phyloP scores from a whole-genome alignment of 2,329 filamentous ascomycete species.

The Lasiodiplodia gonubiensis region DNA sequence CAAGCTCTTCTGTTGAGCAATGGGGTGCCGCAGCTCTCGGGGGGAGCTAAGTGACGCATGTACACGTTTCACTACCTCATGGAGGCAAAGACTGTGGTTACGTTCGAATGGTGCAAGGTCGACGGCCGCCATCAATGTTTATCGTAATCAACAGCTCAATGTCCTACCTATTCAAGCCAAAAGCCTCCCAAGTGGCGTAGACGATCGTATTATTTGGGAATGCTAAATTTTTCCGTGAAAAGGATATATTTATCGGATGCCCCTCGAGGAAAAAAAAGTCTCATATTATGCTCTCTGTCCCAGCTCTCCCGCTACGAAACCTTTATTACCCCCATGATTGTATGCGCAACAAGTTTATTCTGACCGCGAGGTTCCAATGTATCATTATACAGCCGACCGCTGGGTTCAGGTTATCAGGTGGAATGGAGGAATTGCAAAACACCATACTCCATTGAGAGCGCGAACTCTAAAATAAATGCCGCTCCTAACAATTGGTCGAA shows the following conservation, averaged over 20 bases:
- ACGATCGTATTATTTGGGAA: not conserved
- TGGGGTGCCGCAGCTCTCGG: too few species aligned
- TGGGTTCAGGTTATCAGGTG: not conserved
- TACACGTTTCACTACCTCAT: too few species aligned
- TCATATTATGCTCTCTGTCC: not conserved
- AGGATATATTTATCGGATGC: not conserved
- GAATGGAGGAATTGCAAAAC: not conserved
- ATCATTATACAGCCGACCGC: not conserved
- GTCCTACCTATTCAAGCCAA: too few species aligned
- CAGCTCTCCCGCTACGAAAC: not conserved
- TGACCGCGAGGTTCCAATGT: not conserved
- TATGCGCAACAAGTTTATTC: not conserved
- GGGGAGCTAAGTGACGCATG: too few species aligned
- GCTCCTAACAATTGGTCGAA: not conserved
- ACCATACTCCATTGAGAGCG: not conserved
- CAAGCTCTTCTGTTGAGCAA: too few species aligned
- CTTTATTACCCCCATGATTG: not conserved
- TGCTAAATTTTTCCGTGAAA: not conserved
- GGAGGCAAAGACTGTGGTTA: too few species aligned
- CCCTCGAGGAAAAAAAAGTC: not conserved
- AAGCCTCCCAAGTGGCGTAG: not conserved
- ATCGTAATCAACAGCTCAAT: too few species aligned
- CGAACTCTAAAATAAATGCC: conserved; percentile 10
- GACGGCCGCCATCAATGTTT: too few species aligned
- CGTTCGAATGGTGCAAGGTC: too few species aligned